A percentile compares a stretch with the other conserved stretches of the same genome.
Conservation (phyloP, 2,329 filamentous ascomycete genomes). For the Verticillium klebahnii region DNA sequence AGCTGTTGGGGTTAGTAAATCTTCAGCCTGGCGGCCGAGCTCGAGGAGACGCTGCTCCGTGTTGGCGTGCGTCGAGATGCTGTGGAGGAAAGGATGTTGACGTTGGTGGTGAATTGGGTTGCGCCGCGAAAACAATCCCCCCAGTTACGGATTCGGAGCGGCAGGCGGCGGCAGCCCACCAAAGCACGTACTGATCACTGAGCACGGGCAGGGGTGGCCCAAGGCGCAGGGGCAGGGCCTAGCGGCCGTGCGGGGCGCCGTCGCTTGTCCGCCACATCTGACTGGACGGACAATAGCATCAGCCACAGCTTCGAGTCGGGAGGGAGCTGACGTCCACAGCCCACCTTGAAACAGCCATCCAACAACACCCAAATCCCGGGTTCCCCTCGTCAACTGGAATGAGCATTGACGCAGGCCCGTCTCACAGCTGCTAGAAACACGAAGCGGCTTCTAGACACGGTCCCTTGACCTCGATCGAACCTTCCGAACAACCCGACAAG, state of each 20-base stretch:
- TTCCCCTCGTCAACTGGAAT: neutral
- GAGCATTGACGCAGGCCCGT: neutral
- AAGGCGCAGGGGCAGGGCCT: neutral
- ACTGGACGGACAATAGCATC: neutral
- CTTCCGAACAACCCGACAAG: neutral
- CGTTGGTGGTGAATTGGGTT: conserved; percentile 9
- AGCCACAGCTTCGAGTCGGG: neutral
- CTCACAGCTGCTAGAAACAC: neutral
- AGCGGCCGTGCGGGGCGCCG: neutral
- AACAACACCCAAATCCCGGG: neutral
- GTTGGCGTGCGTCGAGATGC: conserved; percentile 1
- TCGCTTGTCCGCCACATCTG: neutral
- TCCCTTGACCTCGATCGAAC: neutral
- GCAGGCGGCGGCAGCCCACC: neutral
- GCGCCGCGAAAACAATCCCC: conserved; percentile 3
- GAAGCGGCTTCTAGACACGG: neutral
- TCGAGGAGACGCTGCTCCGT: neutral
- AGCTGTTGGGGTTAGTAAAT: conserved; percentile 3
- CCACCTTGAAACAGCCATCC: neutral
- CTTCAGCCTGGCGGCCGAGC: conserved; percentile 1
- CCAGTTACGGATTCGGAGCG: neutral
- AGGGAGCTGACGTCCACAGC: conserved; percentile 1
- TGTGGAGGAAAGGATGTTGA: conserved; percentile 14
- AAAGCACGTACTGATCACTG: neutral
- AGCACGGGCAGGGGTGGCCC: neutral